phyloP scores from a whole-genome alignment of 257 asterid genomes.

The Linaria vulgaris region DNA sequence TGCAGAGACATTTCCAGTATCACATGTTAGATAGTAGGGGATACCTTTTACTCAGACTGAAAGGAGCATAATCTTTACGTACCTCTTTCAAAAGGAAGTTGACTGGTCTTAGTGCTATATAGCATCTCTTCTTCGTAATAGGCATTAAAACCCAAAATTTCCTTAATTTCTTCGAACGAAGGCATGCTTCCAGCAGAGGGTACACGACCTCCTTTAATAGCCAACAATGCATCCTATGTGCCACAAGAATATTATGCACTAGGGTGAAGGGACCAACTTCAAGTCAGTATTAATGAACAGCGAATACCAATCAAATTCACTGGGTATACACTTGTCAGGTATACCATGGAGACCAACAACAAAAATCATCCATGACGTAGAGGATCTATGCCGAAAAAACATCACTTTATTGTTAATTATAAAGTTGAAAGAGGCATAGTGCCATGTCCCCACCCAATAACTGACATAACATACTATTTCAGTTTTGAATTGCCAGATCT shows the following conservation, averaged over 20 bases:
- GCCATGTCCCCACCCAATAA: no score
- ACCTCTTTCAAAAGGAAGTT: constrained; percentile 48
- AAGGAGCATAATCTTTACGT: constrained; percentile 20
- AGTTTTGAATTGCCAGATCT: background rate
- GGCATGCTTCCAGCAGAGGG: constrained; percentile 98
- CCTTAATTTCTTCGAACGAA: constrained; percentile 85
- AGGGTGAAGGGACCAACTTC: constrained; percentile 2
- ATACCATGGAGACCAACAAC: constrained; percentile 11
- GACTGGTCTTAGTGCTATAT: constrained; percentile 48
- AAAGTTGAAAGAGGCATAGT: background rate
- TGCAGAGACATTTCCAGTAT: constrained; percentile 13
- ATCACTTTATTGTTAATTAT: background rate
- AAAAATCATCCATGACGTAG: background rate
- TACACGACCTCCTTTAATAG: constrained; percentile 84
- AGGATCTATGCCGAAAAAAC: background rate
- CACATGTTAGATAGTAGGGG: constrained; percentile 18
- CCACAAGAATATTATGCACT: constrained; percentile 18
- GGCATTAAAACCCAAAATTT: constrained; percentile 70
- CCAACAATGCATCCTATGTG: constrained; percentile 81
- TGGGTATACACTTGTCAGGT: no score
- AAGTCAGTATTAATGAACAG: background rate
- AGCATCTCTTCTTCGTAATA: constrained; percentile 78
- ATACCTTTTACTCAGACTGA: background rate
- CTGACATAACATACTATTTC: constrained; percentile 3
- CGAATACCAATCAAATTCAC: background rate